Evolutionary conservation across 1,284 basidiomycete species (phyloP), one percentile per base, ranked within the genome.

Genomic region (Rhodotorula sp.): DNA sequence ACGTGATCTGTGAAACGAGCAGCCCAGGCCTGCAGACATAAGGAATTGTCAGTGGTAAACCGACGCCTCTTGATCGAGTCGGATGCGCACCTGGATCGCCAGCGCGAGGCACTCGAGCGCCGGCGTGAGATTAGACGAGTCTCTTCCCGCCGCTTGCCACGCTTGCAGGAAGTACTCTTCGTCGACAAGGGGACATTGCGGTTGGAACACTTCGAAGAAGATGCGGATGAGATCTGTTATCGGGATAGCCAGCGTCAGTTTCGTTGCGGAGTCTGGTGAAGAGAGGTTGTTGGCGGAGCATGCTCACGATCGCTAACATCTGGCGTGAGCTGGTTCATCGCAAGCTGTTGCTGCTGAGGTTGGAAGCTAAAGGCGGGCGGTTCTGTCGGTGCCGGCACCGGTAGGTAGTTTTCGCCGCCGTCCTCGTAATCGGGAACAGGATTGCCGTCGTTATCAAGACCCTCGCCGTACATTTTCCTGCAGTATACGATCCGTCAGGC

Each of bases 101-200:
- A 69, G 48, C 5, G 72, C 70, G 5, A 76, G 48, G 49, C 66
- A 72, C 56, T 76, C 72, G 57, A 67, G 63, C 1, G 68, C 65
- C 15, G 75, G 73, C 8, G 48, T 48, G 10, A 76, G 29, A 47
- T 60, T 51, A 46, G 68, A 66, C 20, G 56, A 3, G 5, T 43
- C 39, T 21, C 62, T 56, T 1, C 73, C 72, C 1, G 73, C 66
- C 2, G 64, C 67, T 15, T 72, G 60, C 64, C 66, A 74, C 4
- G 59, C 60, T 18, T 29, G 12, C 8, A 67, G 31, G 58, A 76
- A 76, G 14, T 49, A 29, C 16, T 43, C 49, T 49, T 59, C 47
- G 49, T 76, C 75, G 43, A 76, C 66, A n/a, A 74, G 59, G 3
- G 65, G 70, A 48, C 72, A 74, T 20, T 72, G 68, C 3, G 56